Evolutionary conservation across 2,329 filamentous ascomycete species (phyloP).

Genomic region (Dactylellina parvicollis): DNA sequence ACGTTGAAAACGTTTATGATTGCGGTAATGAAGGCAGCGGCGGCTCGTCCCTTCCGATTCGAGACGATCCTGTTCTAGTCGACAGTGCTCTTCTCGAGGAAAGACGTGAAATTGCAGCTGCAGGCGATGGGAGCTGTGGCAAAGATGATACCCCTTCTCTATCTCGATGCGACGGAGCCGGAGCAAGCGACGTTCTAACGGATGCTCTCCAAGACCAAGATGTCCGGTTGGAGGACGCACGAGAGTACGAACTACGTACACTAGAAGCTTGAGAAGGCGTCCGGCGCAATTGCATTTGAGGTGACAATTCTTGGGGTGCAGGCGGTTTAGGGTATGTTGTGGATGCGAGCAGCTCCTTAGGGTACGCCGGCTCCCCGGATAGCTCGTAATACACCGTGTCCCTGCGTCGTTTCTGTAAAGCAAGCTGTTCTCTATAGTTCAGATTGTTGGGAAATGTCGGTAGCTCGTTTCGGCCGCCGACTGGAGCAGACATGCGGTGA

Average conservation of each 20-base stretch:
- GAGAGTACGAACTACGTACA: neutral
- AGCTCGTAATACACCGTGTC: constrained; percentile 4
- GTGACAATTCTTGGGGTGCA: neutral
- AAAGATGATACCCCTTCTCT: too few species aligned
- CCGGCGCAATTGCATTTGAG: neutral
- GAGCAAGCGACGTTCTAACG: neutral
- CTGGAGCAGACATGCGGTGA: neutral
- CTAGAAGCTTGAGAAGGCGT: neutral
- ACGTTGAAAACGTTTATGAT: too few species aligned
- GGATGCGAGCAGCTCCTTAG: neutral
- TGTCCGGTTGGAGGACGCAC: neutral
- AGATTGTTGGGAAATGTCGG: neutral
- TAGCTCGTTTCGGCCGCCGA: constrained; percentile 2
- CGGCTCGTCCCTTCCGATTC: too few species aligned
- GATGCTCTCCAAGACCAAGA: neutral
- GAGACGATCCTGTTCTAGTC: too few species aligned
- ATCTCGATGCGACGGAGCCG: neutral
- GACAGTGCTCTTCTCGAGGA: too few species aligned
- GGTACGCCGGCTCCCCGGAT: neutral
- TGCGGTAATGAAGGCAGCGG: too few species aligned
- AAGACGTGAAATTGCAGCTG: too few species aligned
- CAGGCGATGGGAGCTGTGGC: too few species aligned
- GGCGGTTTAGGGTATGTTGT: neutral
- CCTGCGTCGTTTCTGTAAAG: constrained; percentile 2
- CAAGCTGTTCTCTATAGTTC: neutral